A percentile compares a stretch with the other conserved stretches of the same genome.
These are phyloP conservation scores for Cicer chorassanicum DNA, from an alignment of 306 rosid genomes.

Conservation along the genomic window DNA sequence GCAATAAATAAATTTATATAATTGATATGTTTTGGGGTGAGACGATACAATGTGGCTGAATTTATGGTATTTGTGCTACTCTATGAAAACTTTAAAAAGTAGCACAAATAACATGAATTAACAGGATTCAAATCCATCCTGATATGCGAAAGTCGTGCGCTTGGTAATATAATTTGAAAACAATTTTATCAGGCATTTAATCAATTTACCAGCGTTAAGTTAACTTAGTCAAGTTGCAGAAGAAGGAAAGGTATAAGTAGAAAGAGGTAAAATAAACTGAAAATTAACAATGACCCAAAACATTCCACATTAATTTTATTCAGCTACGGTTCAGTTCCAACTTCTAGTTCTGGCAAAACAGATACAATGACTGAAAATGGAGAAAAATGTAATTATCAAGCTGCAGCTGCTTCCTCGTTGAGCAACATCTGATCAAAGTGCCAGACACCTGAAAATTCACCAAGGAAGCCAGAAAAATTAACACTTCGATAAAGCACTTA, in stretches of 20 bases:
- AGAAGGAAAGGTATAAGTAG: not conserved
- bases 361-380: slow-evolving; percentile 16
- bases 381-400: slow-evolving; percentile 26
- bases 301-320: slow-evolving; percentile 28
- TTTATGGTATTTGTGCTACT: too few relatives aligned
- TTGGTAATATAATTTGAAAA: not conserved
- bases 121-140: not conserved
- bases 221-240: not conserved
- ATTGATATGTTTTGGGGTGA: too few relatives aligned
- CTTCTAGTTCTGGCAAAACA: slow-evolving; percentile 25
- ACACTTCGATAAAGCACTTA: not conserved
- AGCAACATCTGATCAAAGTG: slow-evolving; percentile 91
- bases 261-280: slow-evolving; percentile 12
- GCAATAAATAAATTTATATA: too few relatives aligned
- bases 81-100: too few relatives aligned
- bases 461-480: not conserved
- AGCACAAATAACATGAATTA: not conserved
- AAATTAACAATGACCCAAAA: slow-evolving; percentile 14
- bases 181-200: not conserved
- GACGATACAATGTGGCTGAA: too few relatives aligned
- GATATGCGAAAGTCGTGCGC: not conserved
- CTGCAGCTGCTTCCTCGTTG: slow-evolving; percentile 52
- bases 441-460: slow-evolving; percentile 80
- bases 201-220: not conserved
- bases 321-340: not conserved